Evolutionary conservation across 805 yeast species (phyloP).

Genomic region (Metschnikowia rubicola): DNA sequence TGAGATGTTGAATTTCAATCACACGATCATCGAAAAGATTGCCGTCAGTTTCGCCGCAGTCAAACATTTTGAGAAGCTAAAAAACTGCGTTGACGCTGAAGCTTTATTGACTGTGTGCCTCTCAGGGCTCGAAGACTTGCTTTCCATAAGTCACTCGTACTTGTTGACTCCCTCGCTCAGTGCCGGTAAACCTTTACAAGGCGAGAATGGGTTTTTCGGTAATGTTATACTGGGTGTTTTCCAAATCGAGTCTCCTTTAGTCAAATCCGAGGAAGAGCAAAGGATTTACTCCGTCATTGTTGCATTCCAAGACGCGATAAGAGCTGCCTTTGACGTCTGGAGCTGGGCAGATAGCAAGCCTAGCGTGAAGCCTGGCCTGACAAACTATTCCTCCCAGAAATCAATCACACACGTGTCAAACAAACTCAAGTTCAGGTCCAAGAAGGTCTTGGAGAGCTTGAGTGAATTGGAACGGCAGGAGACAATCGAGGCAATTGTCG

Average conservation of each 20-base stretch:
- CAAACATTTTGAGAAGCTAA: conserved; percentile 14
- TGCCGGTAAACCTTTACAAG: conserved; percentile 7
- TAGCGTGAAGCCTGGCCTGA: background rate
- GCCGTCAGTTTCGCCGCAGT: conserved; percentile 28
- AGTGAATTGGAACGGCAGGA: conserved; percentile 70
- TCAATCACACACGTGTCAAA: conserved; percentile 43
- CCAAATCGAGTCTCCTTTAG: conserved; percentile 61
- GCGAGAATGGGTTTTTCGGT: conserved; percentile 57
- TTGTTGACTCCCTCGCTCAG: conserved; percentile 35
- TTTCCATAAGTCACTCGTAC: conserved; percentile 57
- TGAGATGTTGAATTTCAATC: conserved; percentile 52
- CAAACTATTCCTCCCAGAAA: conserved; percentile 17
- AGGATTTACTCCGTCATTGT: conserved; percentile 56
- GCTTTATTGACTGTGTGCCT: conserved; percentile 43
- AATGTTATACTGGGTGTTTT: conserved; percentile 77
- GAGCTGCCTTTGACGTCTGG: conserved; percentile 65
- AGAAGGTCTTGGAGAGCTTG: conserved; percentile 59
- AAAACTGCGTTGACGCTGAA: conserved; percentile 34
- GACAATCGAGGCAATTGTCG: conserved; percentile 62
- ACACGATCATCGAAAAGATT: conserved; percentile 45
- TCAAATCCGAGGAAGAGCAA: conserved; percentile 47
- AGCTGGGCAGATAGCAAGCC: conserved; percentile 52
- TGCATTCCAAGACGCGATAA: conserved; percentile 59
- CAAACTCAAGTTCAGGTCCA: conserved; percentile 65
- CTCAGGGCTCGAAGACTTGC: conserved; percentile 64